These are phyloP conservation scores for Aureobasidium sp. DNA, from an alignment of 2,329 filamentous ascomycete genomes.

Conservation along the genomic window DNA sequence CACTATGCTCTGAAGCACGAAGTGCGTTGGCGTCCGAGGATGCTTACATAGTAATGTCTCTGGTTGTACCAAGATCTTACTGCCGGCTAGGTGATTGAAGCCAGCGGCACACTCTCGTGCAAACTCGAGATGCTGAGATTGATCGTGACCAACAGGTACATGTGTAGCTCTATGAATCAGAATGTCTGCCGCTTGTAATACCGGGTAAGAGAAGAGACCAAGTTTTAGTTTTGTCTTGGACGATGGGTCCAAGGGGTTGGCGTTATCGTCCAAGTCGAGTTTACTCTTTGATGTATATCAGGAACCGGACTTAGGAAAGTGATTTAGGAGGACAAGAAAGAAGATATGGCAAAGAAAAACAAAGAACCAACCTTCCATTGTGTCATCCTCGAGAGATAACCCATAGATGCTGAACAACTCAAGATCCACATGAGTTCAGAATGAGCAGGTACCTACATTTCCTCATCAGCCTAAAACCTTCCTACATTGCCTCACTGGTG, in stretches of 20 bases:
- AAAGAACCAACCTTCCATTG: slow-evolving; percentile 89
- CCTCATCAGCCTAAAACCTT: slow-evolving; percentile 7
- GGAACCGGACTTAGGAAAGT: slow-evolving; percentile 23
- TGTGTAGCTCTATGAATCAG: slow-evolving; percentile 84
- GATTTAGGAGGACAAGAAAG: neutral
- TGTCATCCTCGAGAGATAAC: slow-evolving; percentile 98
- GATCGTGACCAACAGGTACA: slow-evolving; percentile 97
- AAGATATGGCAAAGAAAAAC: neutral
- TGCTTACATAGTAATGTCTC: slow-evolving; percentile 75
- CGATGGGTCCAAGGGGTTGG: slow-evolving; percentile 59
- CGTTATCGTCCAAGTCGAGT: slow-evolving; percentile 67
- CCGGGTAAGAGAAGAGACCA: slow-evolving; percentile 95
- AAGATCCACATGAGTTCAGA: slow-evolving; percentile 98
- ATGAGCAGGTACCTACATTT: slow-evolving; percentile 74
- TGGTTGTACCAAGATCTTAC: slow-evolving; percentile 67
- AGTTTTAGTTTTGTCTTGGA: slow-evolving; percentile 74
- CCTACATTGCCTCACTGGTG: neutral
- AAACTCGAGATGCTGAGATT: slow-evolving; percentile 94
- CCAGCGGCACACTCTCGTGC: slow-evolving; percentile 85
- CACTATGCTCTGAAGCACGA: neutral
- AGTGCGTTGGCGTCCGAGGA: neutral
- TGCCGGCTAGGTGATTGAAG: slow-evolving; percentile 81
- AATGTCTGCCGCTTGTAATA: slow-evolving; percentile 59
- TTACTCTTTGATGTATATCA: slow-evolving; percentile 62
- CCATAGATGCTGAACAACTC: slow-evolving; percentile 90